phyloP scores from a whole-genome alignment of 306 rosid species.

The Vigna mungo region DNA sequence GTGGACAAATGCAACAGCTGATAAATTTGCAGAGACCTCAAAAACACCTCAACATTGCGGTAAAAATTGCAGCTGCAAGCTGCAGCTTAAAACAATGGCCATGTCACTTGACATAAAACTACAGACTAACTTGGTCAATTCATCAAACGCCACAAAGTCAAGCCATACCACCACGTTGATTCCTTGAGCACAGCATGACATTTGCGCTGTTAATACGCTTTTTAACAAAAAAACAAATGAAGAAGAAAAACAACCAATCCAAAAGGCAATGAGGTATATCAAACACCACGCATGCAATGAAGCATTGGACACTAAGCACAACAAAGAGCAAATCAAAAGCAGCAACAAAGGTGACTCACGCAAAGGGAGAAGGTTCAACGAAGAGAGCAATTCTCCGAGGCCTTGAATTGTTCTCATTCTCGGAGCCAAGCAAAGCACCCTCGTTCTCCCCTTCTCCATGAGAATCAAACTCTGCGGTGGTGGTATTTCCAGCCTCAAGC shows the following conservation, averaged over 20 bases:
- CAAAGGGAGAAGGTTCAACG: conserved; percentile 98
- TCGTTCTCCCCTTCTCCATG: conserved; percentile 60
- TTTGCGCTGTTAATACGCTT: conserved; percentile 5
- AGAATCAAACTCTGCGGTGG: conserved; percentile 54
- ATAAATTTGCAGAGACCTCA: neutral
- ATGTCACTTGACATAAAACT: neutral
- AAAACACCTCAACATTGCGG: neutral
- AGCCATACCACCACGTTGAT: conserved; percentile 16
- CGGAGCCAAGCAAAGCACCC: conserved; percentile 61
- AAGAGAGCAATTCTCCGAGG: conserved; percentile 98
- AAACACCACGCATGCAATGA: conserved; percentile 18
- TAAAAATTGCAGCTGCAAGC: neutral
- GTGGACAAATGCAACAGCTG: neutral
- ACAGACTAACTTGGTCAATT: conserved; percentile 31
- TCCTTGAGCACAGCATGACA: neutral
- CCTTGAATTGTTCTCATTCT: conserved; percentile 57
- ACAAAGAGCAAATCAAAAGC: neutral
- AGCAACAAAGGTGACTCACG: conserved; percentile 63
- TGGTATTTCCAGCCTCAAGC: conserved; percentile 60
- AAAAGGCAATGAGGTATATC: conserved; percentile 17
- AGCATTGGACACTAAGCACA: conserved; percentile 8
- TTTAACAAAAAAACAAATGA: neutral
- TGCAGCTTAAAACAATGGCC: neutral
- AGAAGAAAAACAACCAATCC: neutral
- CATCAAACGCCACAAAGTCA: conserved; percentile 36